Percentiles rank a stretch among this genome's conserved stretches.
Conservation (phyloP, 331 rosid genomes). For the Stylosanthes scabra region DNA sequence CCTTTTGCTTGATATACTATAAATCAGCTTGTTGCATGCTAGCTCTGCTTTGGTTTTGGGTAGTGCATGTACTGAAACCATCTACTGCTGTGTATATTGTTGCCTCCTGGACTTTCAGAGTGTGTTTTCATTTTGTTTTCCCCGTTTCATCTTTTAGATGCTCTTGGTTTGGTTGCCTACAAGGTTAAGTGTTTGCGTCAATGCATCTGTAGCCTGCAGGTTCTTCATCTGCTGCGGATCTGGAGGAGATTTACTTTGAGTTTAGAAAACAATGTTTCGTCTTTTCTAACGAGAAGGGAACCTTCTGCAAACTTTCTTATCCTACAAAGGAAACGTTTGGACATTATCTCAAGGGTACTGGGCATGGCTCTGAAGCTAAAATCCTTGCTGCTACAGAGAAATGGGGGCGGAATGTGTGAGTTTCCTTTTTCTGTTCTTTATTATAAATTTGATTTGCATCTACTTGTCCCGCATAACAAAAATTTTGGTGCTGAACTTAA, state of each 20-base stretch:
- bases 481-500: conserved; percentile 5
- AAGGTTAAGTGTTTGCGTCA: conserved; percentile 33
- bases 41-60: conserved; percentile 8
- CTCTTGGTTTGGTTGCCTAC: conserved; percentile 29
- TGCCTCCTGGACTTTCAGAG: conserved; percentile 21
- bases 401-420: conserved; percentile 97
- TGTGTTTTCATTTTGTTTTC: conserved; percentile 17
- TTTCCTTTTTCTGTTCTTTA: conserved; percentile 44
- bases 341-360: conserved; percentile 79
- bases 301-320: conserved; percentile 86
- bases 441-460: conserved; percentile 14
- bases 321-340: conserved; percentile 91
- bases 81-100: conserved; percentile 33
- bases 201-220: conserved; percentile 66
- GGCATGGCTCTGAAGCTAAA: conserved; percentile 95
- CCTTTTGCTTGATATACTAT: conserved; percentile 17
- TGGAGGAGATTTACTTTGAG: conserved; percentile 93
- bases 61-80: background rate
- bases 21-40: background rate
- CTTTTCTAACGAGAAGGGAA: conserved; percentile 75
- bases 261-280: conserved; percentile 92
- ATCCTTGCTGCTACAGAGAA: conserved; percentile 78
- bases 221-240: conserved; percentile 59
- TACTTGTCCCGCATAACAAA: conserved; percentile 19
- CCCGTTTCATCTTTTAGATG: background rate